Conservation (phyloP, 2,329 filamentous ascomycete species). For the Metarhizium anisopliae region DNA sequence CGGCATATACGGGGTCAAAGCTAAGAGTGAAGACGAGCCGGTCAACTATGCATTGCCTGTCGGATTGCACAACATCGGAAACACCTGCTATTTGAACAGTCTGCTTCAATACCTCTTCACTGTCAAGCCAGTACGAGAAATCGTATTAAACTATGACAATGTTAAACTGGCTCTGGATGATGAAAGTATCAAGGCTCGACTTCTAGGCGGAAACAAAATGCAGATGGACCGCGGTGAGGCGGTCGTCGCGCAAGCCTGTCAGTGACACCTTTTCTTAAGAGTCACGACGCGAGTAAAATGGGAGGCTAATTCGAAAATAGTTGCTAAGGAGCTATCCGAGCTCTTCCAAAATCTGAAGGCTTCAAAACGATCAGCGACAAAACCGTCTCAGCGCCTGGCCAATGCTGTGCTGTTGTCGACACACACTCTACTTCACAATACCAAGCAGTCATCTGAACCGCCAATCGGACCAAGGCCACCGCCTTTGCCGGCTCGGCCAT, state of each 20-base stretch:
- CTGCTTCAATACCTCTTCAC: constrained; percentile 93
- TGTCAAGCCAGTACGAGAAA: constrained; percentile 67
- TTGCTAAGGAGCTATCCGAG: constrained; percentile 61
- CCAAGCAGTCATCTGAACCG: constrained; percentile 18
- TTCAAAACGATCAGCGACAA: constrained; percentile 52
- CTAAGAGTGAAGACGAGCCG: constrained; percentile 3
- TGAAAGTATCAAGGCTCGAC: constrained; percentile 53
- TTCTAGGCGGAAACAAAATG: constrained; percentile 60
- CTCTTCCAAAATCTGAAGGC: constrained; percentile 65
- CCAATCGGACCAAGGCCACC: constrained; percentile 26
- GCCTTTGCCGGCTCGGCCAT: constrained; percentile 40
- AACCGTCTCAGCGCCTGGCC: constrained; percentile 68
- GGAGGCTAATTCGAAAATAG: constrained; percentile 32
- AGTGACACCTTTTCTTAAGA: constrained; percentile 24
- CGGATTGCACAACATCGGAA: constrained; percentile 86
- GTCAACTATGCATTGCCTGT: constrained; percentile 57
- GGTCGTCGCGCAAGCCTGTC: constrained; percentile 66
- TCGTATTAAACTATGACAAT: constrained; percentile 68
- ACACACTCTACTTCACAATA: constrained; percentile 24
- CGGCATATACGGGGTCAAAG: constrained; percentile 8
- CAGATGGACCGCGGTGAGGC: constrained; percentile 44
- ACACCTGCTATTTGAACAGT: constrained; percentile 97
- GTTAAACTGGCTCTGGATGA: constrained; percentile 60
- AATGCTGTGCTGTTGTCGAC: constrained; percentile 63
- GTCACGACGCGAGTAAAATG: constrained; percentile 4